These are phyloP conservation scores for Pestalotiopsis sp. DNA, from an alignment of 2,329 filamentous ascomycete genomes.

Conservation along the genomic window DNA sequence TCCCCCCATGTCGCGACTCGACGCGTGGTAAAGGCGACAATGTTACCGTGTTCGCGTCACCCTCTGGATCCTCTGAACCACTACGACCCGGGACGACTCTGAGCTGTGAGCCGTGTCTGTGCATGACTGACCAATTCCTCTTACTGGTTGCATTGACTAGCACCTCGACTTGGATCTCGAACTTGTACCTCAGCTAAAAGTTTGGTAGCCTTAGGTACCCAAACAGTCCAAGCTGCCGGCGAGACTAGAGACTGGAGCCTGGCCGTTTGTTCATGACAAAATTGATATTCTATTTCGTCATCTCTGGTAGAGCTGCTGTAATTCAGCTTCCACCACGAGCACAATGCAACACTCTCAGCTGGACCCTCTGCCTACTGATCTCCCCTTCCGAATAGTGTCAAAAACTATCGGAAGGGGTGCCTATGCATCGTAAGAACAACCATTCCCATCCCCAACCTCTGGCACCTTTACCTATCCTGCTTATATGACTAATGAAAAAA, in stretches of 20 bases:
- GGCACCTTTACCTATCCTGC: neutral
- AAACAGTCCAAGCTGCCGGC: neutral
- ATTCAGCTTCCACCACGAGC: slow-evolving; percentile 14
- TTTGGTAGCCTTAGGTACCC: neutral
- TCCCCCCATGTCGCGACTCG: neutral
- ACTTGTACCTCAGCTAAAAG: neutral
- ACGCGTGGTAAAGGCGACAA: neutral
- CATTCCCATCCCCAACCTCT: slow-evolving; percentile 19
- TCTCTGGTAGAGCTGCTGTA: neutral
- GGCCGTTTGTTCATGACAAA: neutral
- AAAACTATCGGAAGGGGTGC: slow-evolving; percentile 96
- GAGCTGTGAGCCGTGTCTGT: neutral
- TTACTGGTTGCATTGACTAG: neutral
- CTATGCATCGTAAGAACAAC: slow-evolving; percentile 80
- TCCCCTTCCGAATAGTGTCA: slow-evolving; percentile 93
- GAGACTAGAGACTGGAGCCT: neutral
- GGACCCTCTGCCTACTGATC: slow-evolving; percentile 79
- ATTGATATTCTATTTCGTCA: neutral
- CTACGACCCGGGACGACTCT: neutral
- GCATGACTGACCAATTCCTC: neutral
- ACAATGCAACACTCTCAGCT: slow-evolving; percentile 78
- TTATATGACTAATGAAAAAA: slow-evolving; percentile 17
- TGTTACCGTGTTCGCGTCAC: neutral
- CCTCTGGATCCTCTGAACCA: neutral
- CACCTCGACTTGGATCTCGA: neutral